A percentile compares a stretch with the other conserved stretches of the same genome.
Evolutionary conservation across 2,329 filamentous ascomycete genomes (phyloP).

Genomic region (Penicillium crustosum): DNA sequence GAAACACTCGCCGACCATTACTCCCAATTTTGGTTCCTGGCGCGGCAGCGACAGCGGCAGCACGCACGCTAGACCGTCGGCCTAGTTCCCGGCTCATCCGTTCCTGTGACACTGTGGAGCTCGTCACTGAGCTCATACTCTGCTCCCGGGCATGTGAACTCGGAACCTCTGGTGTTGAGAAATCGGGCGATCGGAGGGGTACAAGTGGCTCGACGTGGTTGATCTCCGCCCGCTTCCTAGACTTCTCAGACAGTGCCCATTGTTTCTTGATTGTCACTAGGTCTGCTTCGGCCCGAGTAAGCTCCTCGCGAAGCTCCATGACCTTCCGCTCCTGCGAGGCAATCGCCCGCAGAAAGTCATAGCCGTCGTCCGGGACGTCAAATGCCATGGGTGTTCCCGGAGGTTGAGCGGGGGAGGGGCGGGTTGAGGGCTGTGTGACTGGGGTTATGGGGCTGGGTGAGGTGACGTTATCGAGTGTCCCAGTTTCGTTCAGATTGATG

Average conservation of each 20-base stretch:
- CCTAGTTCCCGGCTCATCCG: slow-evolving; percentile 63
- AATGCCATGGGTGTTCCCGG: slow-evolving; percentile 29
- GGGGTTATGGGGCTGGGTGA: slow-evolving; percentile 38
- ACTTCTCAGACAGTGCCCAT: slow-evolving; percentile 75
- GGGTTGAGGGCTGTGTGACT: slow-evolving; percentile 32
- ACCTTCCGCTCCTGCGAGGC: slow-evolving; percentile 90
- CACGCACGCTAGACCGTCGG: slow-evolving; percentile 67
- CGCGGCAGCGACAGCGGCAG: slow-evolving; percentile 42
- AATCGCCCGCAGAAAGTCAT: slow-evolving; percentile 79
- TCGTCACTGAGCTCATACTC: slow-evolving; percentile 29
- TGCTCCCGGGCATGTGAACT: slow-evolving; percentile 27
- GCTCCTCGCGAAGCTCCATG: slow-evolving; percentile 84
- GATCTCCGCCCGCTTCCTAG: slow-evolving; percentile 70
- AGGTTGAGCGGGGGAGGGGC: slow-evolving; percentile 33
- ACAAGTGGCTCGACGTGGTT: slow-evolving; percentile 61
- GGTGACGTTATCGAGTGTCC: slow-evolving; percentile 24
- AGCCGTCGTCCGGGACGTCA: slow-evolving; percentile 51
- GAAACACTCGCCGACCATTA: slow-evolving; percentile 64
- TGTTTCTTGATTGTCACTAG: slow-evolving; percentile 76
- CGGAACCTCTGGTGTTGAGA: slow-evolving; percentile 11
- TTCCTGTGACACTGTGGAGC: slow-evolving; percentile 31
- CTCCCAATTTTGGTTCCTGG: slow-evolving; percentile 35
- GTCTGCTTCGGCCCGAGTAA: slow-evolving; percentile 77
- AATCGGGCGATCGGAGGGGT: slow-evolving; percentile 48
- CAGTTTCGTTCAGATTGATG: slow-evolving; percentile 34